Evolutionary conservation across 768 basidiomycete species (phyloP), one percentile per base, ranked within the genome.

Genomic region (Mycena galericulata): DNA sequence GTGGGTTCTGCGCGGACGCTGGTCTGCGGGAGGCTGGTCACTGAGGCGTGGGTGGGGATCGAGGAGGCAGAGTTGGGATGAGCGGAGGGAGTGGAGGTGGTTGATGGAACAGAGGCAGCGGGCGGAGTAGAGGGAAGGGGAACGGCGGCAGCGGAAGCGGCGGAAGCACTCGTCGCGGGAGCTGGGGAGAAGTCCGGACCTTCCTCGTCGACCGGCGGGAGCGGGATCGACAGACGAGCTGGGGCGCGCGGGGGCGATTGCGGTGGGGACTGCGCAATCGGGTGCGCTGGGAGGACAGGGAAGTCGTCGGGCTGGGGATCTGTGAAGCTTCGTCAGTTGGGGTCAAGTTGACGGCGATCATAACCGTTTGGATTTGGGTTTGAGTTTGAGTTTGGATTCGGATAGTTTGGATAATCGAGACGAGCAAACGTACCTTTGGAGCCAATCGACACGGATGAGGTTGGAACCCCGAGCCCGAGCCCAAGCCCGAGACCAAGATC

Each of bases 151-250:
- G n/a, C n/a, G n/a, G n/a, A n/a, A n/a, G 54, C 41, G 60, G 10
- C 24, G 54, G n/a, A 54, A 56, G 14, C 57, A 45, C n/a, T 46
- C 36, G 43, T 56, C 54, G 45, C 60, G 57, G 1, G 40, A 18
- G 18, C n/a, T n/a, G 55, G 30, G 41, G 67, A 62, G 34, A 53
- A 51, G 29, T 41, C 58, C 30, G 51, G 58, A 15, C 38, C n/a
- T 6, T 59, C 65, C 22, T 38, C 38, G 29, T 68, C 67, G 40
- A 53, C 30, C 40, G 67, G 61, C 41, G 61, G 67, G n/a, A 64
- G 67, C n/a, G 67, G 63, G 58, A 68, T 65, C 26, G 63, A 55
- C 26, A 15, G 59, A 36, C 51, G 59, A n/a, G 57, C 65, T 22
- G 59, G 63, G 18, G 67, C 69, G 40, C 36, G 59, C 5, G 70